These are phyloP conservation scores for Sugiyamaella sp. DNA, from an alignment of 1,139 yeast species.

Conservation along the genomic window DNA sequence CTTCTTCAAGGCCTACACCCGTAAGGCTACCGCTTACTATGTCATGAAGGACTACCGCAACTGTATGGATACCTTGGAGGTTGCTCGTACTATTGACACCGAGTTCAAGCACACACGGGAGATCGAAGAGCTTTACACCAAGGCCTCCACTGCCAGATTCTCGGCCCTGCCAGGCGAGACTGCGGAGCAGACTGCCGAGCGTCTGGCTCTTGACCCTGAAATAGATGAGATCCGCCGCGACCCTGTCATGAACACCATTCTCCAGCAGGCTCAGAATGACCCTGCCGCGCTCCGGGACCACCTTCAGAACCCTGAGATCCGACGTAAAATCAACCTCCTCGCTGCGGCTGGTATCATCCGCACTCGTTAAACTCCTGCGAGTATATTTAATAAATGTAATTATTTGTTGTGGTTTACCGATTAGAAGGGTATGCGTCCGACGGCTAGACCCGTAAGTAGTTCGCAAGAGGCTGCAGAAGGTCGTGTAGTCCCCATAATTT, in stretches of 20 bases:
- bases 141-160: conserved; percentile 81
- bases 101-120: conserved; percentile 68
- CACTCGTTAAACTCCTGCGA: conserved; percentile 61
- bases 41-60: conserved; percentile 86
- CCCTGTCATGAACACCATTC: conserved; percentile 95
- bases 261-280: conserved; percentile 90
- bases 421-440: neutral
- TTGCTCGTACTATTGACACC: conserved; percentile 74
- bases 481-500: too few relatives aligned
- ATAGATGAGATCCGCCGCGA: conserved; percentile 87
- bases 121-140: conserved; percentile 79
- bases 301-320: conserved; percentile 94
- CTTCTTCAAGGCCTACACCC: conserved; percentile 91
- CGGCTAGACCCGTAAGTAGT: too few relatives aligned
- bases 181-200: conserved; percentile 90
- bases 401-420: neutral
- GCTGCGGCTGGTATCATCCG: conserved; percentile 98
- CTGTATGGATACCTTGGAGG: conserved; percentile 79
- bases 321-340: conserved; percentile 83
- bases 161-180: conserved; percentile 85
- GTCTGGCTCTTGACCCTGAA: conserved; percentile 93
- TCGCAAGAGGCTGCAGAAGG: too few relatives aligned
- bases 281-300: conserved; percentile 98
- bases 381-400: conserved; percentile 10
- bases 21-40: conserved; percentile 94